Evolutionary conservation across 2,329 filamentous ascomycete species (phyloP).

Genomic region (Dryadomyces quercivorus): DNA sequence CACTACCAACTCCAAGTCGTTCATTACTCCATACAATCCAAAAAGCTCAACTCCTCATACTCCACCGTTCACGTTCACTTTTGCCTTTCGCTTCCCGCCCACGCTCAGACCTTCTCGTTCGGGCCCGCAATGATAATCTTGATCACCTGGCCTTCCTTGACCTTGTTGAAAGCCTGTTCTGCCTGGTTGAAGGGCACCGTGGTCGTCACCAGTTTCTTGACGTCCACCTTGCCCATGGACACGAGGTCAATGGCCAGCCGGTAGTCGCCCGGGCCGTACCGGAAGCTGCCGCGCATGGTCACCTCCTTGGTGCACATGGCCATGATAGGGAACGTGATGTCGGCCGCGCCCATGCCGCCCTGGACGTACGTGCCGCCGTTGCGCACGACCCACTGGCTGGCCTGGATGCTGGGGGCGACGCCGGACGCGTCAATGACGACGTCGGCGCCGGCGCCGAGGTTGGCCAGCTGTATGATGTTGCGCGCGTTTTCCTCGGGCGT

Average conservation of each 20-base stretch:
- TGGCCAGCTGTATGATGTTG: constrained; percentile 50
- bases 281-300: constrained; percentile 75
- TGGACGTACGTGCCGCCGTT: constrained; percentile 70
- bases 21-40: no score
- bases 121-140: constrained; percentile 57
- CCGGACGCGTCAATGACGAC: constrained; percentile 71
- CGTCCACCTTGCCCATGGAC: constrained; percentile 57
- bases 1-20: no score
- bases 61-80: not conserved
- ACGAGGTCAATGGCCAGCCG: constrained; percentile 70
- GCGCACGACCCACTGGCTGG: constrained; percentile 57
- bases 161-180: constrained; percentile 75
- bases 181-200: constrained; percentile 71
- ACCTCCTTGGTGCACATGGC: constrained; percentile 82
- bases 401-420: constrained; percentile 67
- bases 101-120: constrained; percentile 39
- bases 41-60: no score
- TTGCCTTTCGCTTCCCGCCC: not conserved
- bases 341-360: constrained; percentile 78
- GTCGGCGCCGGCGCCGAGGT: constrained; percentile 52
- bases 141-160: constrained; percentile 69
- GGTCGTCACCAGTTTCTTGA: constrained; percentile 70
- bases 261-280: constrained; percentile 83
- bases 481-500: constrained; percentile 62
- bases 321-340: constrained; percentile 88